Conservation (phyloP, 2,329 filamentous ascomycete genomes). For the Teratosphaeria pseudoeucalypti region DNA sequence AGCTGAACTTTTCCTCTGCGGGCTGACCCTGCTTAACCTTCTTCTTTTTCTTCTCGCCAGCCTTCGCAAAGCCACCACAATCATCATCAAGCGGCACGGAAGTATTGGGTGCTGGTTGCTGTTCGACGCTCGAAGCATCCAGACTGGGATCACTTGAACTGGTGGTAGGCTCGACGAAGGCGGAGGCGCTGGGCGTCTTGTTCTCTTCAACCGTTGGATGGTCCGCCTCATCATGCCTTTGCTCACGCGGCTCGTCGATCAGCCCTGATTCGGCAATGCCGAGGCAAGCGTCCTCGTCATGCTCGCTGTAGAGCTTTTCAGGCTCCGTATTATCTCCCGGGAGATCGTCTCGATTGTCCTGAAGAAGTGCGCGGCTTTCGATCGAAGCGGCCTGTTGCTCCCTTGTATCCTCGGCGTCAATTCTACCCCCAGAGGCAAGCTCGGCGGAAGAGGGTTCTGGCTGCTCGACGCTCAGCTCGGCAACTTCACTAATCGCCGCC, state of each 20-base stretch:
- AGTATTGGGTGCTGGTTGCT: neutral
- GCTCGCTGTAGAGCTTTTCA: neutral
- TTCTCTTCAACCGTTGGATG: neutral
- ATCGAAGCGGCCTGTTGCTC: neutral
- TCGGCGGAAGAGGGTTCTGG: neutral
- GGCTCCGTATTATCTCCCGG: neutral
- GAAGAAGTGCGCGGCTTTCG: neutral
- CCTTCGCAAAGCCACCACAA: neutral
- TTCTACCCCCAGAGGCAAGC: neutral
- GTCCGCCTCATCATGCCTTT: neutral
- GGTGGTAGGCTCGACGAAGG: neutral
- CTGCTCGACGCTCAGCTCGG: neutral
- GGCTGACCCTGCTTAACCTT: neutral
- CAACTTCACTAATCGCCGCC: neutral
- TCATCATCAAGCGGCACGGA: neutral
- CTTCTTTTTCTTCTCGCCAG: conserved; percentile 1
- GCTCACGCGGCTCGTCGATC: neutral
- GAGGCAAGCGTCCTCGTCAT: neutral
- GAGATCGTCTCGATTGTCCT: neutral
- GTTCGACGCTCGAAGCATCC: neutral
- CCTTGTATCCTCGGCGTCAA: neutral
- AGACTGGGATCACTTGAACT: neutral
- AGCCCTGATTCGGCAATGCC: neutral
- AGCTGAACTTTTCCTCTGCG: neutral
- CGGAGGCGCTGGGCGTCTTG: neutral